Conservation (phyloP, 2,329 filamentous ascomycete species). For the Podosphaera xanthii region DNA sequence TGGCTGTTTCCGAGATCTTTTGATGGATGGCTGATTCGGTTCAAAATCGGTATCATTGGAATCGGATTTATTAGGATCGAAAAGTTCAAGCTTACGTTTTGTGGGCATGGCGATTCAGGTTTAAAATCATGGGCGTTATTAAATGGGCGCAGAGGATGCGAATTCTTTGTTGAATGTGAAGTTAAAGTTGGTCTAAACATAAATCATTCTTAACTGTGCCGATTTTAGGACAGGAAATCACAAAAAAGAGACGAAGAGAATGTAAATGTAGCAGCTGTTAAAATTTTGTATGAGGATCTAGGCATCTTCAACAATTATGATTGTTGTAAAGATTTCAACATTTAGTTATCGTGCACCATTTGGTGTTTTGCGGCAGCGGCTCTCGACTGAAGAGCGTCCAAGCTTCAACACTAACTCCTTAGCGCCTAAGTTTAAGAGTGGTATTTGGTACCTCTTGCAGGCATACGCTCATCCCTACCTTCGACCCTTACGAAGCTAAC, state of each 20-base stretch:
- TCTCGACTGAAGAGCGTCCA: not conserved
- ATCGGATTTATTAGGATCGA: conserved; percentile 45
- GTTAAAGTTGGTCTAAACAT: not conserved
- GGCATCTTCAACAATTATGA: not conserved
- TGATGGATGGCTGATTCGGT: conserved; percentile 24
- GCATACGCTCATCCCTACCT: too few species aligned
- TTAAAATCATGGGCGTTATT: not conserved
- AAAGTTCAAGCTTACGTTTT: conserved; percentile 33
- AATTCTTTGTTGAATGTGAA: not conserved
- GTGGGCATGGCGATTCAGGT: conserved; percentile 11
- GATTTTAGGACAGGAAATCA: not conserved
- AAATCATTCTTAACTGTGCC: not conserved
- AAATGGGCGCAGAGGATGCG: not conserved
- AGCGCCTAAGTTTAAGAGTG: not conserved
- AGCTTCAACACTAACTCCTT: not conserved
- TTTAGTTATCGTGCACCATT: not conserved
- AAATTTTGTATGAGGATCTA: not conserved
- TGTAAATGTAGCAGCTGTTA: not conserved
- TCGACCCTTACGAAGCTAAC: too few species aligned
- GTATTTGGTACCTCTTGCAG: too few species aligned
- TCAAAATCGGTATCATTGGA: conserved; percentile 44
- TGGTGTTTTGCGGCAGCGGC: not conserved
- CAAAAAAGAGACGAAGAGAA: not conserved
- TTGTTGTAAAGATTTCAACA: not conserved
- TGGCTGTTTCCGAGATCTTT: conserved; percentile 16